Evolutionary conservation across 2,329 filamentous ascomycete genomes (phyloP), one percentile per base, ranked within the genome.

Genomic region (Sclerotinia trifoliorum): DNA sequence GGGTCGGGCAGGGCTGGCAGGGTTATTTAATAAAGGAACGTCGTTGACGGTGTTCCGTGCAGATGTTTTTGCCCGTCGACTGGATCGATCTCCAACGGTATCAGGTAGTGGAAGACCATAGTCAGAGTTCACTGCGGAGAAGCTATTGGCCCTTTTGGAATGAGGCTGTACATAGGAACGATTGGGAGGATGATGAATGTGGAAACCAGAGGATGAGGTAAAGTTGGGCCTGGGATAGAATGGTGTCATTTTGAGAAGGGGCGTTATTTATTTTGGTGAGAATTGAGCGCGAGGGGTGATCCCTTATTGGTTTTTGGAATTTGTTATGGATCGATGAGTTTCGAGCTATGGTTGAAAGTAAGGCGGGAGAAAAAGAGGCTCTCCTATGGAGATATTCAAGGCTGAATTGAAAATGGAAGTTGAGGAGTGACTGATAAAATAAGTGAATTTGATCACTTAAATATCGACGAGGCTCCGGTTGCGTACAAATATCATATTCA

Each of bases 211-310:
- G 24, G 49, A 26, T 52, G 24, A 7, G 5, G 13, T 17, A 11
- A 17, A 3, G 5, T 19, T 26, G 26, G 1, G 24, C 24, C 24
- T 26, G 49, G 13, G 49, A 52, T 15, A 54, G 2, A 6, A 3
- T 54, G 6, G 6, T 29, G 15, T 7, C 8, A 3, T 55, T 55
- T n/a, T 29, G 29, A 49, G 26, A 0, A 19, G n/a, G 10, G n/a
- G 0, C 5, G 10, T 24, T 19, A 7, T n/a, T 49, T 49, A 13
- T 48, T 35, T 35, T 15, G 42, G 7, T 26, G 1, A 5, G 1
- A 35, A 0, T 6, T 19, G 3, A 5, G 3, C 7, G 6, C 3
- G 11, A 24, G 7, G 3, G 2, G 2, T 57, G 11, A 2, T 1
- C 26, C 19, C 8, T 7, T 51, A 0, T 8, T 7, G 3, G 2